Base-by-base conservation (phyloP, 257 asterid species). In the Scutellaria galericulata region DNA sequence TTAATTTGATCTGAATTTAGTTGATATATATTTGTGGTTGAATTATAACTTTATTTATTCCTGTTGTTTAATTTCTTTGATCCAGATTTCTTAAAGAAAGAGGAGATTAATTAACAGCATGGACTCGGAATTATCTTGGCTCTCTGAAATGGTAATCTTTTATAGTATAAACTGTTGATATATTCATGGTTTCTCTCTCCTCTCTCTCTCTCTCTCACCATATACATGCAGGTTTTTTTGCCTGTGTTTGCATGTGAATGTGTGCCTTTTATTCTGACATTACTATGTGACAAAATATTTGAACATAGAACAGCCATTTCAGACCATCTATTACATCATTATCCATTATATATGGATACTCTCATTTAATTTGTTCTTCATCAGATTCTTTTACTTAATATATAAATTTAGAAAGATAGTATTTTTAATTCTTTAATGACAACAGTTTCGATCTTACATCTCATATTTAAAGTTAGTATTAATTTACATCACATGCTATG, bases 81-180 rank as follows among this genome's bases (percentile, higher is more conserved):
- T 18, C 22, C 14, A 51, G 62, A 67, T 20, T 18, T 18, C 18
- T 18, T 18, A 18, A 18, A 18, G 18, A 18, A 18, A 18, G 18
- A 18, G 18, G 18, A 18, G 18, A 18, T 18, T 18, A 18, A 18
- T 18, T 18, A 18, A 18, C 18, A 42, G n/a, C 18, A 71, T 71
- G 77, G 77, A 72, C 22, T 61, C 77, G 9, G 70, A 60, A 39
- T 2, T 72, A 20, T 37, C 77, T 35, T 72, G 77, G 77, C 77
- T 61, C 45, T 61, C 70, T 15, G 77, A 72, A 60, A 52, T 72
- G 77, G 77, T 72, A 72, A 59, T 47, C 58, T 10, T 24, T 66
- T 54, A 22, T 52, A 14, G 10, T 27, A 51, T 11, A 48, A 18
- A 18, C 18, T 53, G 31, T 6, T 3, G 13, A 2, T 1, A 50